Base-by-base conservation (phyloP, 345 rosid genomes). In the Salix exigua region DNA sequence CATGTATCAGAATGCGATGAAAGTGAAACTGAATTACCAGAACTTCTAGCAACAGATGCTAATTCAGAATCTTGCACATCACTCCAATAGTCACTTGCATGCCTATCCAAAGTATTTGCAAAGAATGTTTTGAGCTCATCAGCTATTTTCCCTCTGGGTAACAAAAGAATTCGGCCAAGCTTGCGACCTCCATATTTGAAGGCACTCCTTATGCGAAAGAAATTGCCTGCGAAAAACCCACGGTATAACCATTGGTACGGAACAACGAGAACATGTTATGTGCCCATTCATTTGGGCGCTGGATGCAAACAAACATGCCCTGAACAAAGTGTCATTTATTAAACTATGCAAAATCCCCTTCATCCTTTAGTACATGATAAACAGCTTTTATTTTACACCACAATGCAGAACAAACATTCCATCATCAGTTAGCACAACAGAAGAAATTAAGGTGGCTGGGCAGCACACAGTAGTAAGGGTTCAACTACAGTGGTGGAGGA, bases 161-260 rank as follows among this genome's bases (percentile, higher is more conserved):
- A 86, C 72, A 84, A 88, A 71, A 93, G 81, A 69, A 95, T 86
- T 55, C 31, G 79, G 35, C 90, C 93, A 77, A 95, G 97, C 80
- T 93, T 95, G 55, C 90, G 92, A 68, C 92, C 96, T 68, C 99
- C 97, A 85, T 89, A 90, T 68, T 85, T 89, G 83, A 95, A 95
- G 65, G 99, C 99, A 83, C 92, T 89, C 84, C 91, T 86, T 78
- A 95, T 92, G 16, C 99, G 89, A 76, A 83, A 90, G 64, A 88
- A 93, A 81, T 91, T 95, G 42, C 96, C 97, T 95, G 83, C 14
- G 70, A 48, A 71, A 66, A 74, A 65, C 6, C 10, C 35, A 30
- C 33, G 10, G 44, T 31, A 28, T 60, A 50, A 55, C 44, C 33
- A 44, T 44, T 68, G n/a, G 18, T 26, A 71, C 13, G 51, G 11